Evolutionary conservation across 1,284 basidiomycete genomes (phyloP).

Genomic region (Takashimella koratensis): DNA sequence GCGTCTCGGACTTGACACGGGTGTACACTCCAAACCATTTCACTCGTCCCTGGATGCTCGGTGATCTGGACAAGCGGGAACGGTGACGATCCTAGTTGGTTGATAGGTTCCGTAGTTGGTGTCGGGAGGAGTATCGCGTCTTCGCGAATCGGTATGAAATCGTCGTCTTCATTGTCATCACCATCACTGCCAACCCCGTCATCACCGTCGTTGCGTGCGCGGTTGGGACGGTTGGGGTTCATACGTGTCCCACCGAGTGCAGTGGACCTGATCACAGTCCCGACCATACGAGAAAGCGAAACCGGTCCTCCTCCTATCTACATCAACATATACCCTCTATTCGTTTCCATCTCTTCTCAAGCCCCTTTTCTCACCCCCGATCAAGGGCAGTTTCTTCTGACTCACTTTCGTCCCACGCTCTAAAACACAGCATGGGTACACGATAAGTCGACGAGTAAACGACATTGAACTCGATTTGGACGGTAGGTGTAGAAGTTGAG

Average conservation of each 20-base stretch:
- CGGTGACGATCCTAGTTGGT: background rate
- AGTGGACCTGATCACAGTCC: no score
- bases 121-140: conserved; percentile 2
- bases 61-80: conserved; percentile 33
- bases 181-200: background rate
- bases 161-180: conserved; percentile 11
- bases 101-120: background rate
- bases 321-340: no score
- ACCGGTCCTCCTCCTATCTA: no score
- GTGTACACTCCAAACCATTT: conserved; percentile 31
- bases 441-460: conserved; percentile 29
- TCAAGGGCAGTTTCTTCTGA: no score
- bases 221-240: background rate
- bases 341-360: background rate
- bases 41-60: conserved; percentile 31
- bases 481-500: no score
- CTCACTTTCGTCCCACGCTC: conserved; percentile 35
- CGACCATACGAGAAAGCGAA: no score
- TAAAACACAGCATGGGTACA: conserved; percentile 31
- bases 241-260: background rate
- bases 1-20: conserved; percentile 29
- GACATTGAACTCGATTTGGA: conserved; percentile 24
- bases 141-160: conserved; percentile 14
- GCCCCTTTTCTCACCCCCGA: background rate
- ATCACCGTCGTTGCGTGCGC: background rate